Evolutionary conservation across 148 eudicot genomes (phyloP).

Genomic region (Vaccinium corymbosum): DNA sequence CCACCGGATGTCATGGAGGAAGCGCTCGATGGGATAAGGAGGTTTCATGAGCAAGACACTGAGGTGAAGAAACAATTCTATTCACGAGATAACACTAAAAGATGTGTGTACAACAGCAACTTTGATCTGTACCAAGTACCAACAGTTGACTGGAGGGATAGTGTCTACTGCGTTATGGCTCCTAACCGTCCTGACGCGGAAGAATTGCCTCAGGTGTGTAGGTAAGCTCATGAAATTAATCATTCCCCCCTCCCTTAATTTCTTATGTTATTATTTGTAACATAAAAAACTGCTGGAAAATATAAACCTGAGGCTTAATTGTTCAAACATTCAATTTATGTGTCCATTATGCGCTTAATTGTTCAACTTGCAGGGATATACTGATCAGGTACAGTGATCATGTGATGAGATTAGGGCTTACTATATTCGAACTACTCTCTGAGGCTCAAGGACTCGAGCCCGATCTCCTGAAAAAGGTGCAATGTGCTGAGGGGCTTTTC

Average conservation of each 20-base stretch:
- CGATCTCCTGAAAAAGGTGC: slow-evolving; percentile 10
- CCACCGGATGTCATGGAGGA: background rate
- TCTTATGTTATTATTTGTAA: too few species aligned
- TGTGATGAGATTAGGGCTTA: slow-evolving; percentile 10
- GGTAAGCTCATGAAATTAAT: background rate
- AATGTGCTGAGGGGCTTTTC: slow-evolving; percentile 23
- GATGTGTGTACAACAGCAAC: slow-evolving; percentile 3
- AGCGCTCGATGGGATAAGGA: slow-evolving; percentile 9
- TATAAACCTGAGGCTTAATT: too few species aligned
- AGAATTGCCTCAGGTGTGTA: background rate
- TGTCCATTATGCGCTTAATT: background rate
- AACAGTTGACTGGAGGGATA: slow-evolving; percentile 23
- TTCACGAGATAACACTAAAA: slow-evolving; percentile 3
- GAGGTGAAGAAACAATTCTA: slow-evolving; percentile 17
- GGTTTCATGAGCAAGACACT: slow-evolving; percentile 14
- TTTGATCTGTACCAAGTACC: slow-evolving; percentile 18
- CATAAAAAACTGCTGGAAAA: too few species aligned
- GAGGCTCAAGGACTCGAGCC: slow-evolving; percentile 24
- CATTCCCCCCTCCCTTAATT: background rate
- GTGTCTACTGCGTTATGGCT: slow-evolving; percentile 21
- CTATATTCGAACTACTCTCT: slow-evolving; percentile 18
- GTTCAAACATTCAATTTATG: background rate
- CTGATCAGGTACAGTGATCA: slow-evolving; percentile 14
- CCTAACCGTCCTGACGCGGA: slow-evolving; percentile 13
- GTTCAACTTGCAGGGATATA: slow-evolving; percentile 5